Evolutionary conservation across 2,329 filamentous ascomycete species (phyloP).

Genomic region (Paecilomyces variotii): DNA sequence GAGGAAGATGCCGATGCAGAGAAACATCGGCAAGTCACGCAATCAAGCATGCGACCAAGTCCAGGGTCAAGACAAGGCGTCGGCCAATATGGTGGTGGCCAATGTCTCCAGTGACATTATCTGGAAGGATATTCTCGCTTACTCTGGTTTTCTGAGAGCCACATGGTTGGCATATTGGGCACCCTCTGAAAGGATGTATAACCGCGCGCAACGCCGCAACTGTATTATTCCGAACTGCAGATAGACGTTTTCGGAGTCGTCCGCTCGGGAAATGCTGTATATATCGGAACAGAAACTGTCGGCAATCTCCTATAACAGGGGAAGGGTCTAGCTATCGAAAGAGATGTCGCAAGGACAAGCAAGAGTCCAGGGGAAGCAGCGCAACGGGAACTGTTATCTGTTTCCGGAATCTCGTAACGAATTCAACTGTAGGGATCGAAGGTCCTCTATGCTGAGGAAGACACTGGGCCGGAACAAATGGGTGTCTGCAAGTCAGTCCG

Average conservation of each 20-base stretch:
- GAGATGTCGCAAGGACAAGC: neutral
- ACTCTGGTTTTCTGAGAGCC: slow-evolving; percentile 95
- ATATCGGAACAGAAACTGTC: neutral
- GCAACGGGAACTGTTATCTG: neutral
- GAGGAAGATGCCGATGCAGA: neutral
- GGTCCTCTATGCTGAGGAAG: neutral
- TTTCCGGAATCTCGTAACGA: neutral
- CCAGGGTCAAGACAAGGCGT: neutral
- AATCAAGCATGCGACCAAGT: neutral
- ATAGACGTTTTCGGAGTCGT: neutral
- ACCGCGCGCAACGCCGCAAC: neutral
- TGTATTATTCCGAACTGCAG: neutral
- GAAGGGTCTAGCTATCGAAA: neutral
- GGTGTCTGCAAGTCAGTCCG: neutral
- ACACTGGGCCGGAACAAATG: neutral
- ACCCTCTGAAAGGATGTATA: neutral
- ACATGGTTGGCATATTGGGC: slow-evolving; percentile 76
- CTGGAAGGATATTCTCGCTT: slow-evolving; percentile 32
- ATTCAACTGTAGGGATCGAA: neutral
- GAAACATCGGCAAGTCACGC: neutral
- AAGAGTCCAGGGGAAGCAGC: neutral
- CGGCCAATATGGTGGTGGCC: neutral
- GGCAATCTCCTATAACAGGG: neutral
- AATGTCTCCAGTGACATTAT: neutral
- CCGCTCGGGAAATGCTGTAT: neutral